Base-by-base conservation (phyloP, 2,329 filamentous ascomycete species). In the Cytospora paraplurivora region DNA sequence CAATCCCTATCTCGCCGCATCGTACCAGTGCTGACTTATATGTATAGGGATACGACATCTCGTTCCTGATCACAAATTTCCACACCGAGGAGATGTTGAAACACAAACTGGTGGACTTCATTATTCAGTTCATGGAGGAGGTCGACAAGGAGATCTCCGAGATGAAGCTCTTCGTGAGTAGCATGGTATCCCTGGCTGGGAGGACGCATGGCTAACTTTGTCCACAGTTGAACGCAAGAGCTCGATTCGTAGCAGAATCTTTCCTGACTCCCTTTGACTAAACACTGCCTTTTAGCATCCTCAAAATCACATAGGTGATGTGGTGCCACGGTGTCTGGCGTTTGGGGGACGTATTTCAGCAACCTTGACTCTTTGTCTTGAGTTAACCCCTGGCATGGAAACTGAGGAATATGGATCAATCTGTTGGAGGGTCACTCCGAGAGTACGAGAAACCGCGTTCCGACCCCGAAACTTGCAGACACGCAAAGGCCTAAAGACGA, bases 141-240 rank as follows among this genome's bases (percentile, higher is more conserved):
- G 96, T 99, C 5, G 96, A 99, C 78, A 99, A 99, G 83, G 95
- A 99, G 78, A 99, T 99, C 66, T 98, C 95, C 3, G 96, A 99
- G 80, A 98, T 99, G 95, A 99, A 99, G 85, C 89, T 99, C 72
- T 99, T 99, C 78, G 94, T 64, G 32, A 63, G 60, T 62, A 33
- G 17, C 33, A 21, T 32, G 1, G 7, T 27, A 13, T 13, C 10
- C 34, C 7, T 10, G 12, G 71, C 67, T 66, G 73, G 80, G 69
- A 79, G 72, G 62, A 21, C 21, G 3, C 10, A 54, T 49, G 12
- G 38, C 59, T 62, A 59, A 64, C 56, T 38, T 59, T 2, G 4
- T 41, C 12, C 59, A 15, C 72, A 97, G 94, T 82, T 99, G 76
- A 99, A 99, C 76, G 93, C 95, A 62, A 86, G 95, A 78, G 95